Percentiles rank a stretch among this genome's conserved stretches.
phyloP scores from a whole-genome alignment of 2,329 filamentous ascomycete genomes.

The Cladosporium oxysporum region DNA sequence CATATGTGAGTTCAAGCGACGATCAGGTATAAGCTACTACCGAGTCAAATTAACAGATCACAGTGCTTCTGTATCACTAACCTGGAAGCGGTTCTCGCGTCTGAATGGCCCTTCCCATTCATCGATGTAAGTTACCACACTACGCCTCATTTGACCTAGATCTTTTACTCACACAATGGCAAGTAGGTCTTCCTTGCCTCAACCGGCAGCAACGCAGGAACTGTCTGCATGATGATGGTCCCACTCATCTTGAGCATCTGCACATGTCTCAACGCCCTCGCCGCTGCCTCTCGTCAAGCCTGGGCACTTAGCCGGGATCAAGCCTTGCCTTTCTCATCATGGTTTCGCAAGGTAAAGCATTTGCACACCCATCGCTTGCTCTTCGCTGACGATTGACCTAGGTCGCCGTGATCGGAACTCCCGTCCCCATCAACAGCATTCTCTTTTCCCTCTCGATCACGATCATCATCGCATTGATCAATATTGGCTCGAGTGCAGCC shows the following conservation, averaged over 20 bases:
- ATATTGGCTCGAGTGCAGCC: slow-evolving; percentile 11
- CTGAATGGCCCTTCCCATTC: slow-evolving; percentile 15
- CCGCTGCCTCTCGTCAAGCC: slow-evolving; percentile 14
- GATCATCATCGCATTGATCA: slow-evolving; percentile 24
- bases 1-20: slow-evolving; percentile 16
- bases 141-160: too few species aligned
- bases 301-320: slow-evolving; percentile 13
- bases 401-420: slow-evolving; percentile 16
- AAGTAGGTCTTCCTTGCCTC: slow-evolving; percentile 1
- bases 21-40: background rate
- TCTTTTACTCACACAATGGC: background rate
- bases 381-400: background rate
- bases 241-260: slow-evolving; percentile 11
- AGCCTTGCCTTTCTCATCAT: slow-evolving; percentile 15
- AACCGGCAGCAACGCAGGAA: slow-evolving; percentile 1
- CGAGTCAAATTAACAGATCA: slow-evolving; percentile 22
- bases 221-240: slow-evolving; percentile 12
- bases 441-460: slow-evolving; percentile 29
- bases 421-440: slow-evolving; percentile 30
- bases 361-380: background rate
- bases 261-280: slow-evolving; percentile 15
- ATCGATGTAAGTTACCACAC: slow-evolving; percentile 3
- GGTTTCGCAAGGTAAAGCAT: slow-evolving; percentile 6
- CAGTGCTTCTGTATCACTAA: slow-evolving; percentile 16
- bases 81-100: slow-evolving; percentile 7